Evolutionary conservation across 495 filamentous ascomycete species (phyloP), one percentile per base, ranked within the genome.

Genomic region (Penicillium lividum): DNA sequence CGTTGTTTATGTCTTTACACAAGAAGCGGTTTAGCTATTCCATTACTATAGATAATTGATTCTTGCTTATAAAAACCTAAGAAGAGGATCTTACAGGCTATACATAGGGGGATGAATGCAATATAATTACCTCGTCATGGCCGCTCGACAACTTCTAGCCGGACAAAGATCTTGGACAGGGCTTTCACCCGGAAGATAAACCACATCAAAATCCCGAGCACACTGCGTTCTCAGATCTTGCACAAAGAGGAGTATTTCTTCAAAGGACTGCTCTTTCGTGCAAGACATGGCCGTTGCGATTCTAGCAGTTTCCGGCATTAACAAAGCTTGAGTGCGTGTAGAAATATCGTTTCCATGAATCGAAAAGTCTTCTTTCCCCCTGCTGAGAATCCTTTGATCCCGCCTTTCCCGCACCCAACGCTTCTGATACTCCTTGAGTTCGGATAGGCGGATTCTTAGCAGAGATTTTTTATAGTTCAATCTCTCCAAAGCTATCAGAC

Each of bases 221-320:
- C 49, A 69, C 15, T 66, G 33, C 31, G 30, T 56, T 46, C 59
- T 49, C 49, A 68, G 48, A 33, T 68, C 47, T 22, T 61, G 22
- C 49, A 56, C 57, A 15, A 66, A 64, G 48, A 68, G 52, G 33
- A 68, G 66, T 34, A 53, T 66, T 57, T 66, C 40, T 49, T 66
- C 10, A 50, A 59, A 55, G 16, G 53, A 61, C 30, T 61, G 63
- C 60, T 57, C 58, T 16, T 51, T 48, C 16, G 43, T n/a, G 51
- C 16, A 68, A 60, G 31, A 61, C 40, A 69, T 61, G 31, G 53
- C 43, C 45, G 51, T 52, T 57, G 44, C 46, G 31, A 68, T 65
- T 50, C 54, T 53, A 36, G 30, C 46, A 46, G 61, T 18, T 34
- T 68, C 46, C 13, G 57, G 51, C 30, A 65, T 65, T 18, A 68